A percentile compares a stretch with the other conserved stretches of the same genome.
These are phyloP conservation scores for Brettanomyces nanus DNA, from an alignment of 805 yeast species.

Conservation along the genomic window DNA sequence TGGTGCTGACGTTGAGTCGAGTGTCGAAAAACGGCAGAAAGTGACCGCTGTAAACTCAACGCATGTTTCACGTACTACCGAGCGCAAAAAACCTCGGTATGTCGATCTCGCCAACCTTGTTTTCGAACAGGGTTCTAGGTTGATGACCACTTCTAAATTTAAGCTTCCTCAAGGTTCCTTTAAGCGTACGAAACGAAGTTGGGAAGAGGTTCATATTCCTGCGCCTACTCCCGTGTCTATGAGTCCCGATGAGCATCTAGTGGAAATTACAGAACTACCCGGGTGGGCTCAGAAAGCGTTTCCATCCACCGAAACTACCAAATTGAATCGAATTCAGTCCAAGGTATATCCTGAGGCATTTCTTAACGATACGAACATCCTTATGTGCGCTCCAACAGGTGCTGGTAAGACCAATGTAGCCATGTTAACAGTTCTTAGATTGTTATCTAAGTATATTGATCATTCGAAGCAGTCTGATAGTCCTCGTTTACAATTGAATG, in stretches of 20 bases:
- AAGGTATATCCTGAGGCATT: slow-evolving; percentile 77
- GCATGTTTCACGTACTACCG: not conserved
- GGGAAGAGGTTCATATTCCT: slow-evolving; percentile 91
- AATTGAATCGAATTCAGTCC: slow-evolving; percentile 79
- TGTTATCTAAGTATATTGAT: slow-evolving; percentile 46
- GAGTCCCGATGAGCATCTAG: slow-evolving; percentile 32
- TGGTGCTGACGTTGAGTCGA: slow-evolving; percentile 6
- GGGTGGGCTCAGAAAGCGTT: slow-evolving; percentile 77
- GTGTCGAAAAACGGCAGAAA: not conserved
- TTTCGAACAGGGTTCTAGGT: slow-evolving; percentile 67
- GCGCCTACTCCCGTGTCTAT: slow-evolving; percentile 47
- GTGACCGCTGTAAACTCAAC: slow-evolving; percentile 6
- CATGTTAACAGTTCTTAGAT: slow-evolving; percentile 64
- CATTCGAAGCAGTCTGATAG: no score
- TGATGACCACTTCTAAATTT: slow-evolving; percentile 59
- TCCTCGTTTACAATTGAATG: slow-evolving; percentile 45
- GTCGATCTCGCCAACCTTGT: slow-evolving; percentile 57
- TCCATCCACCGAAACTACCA: slow-evolving; percentile 52
- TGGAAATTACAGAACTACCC: slow-evolving; percentile 60
- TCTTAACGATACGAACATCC: slow-evolving; percentile 55
- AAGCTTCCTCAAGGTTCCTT: slow-evolving; percentile 78
- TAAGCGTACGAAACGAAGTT: slow-evolving; percentile 60
- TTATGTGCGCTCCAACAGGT: slow-evolving; percentile 97
- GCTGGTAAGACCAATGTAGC: slow-evolving; percentile 99
- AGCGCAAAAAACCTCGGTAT: slow-evolving; percentile 35